Evolutionary conservation across 2,329 filamentous ascomycete genomes (phyloP).

Genomic region (Periconia macrospinosa): DNA sequence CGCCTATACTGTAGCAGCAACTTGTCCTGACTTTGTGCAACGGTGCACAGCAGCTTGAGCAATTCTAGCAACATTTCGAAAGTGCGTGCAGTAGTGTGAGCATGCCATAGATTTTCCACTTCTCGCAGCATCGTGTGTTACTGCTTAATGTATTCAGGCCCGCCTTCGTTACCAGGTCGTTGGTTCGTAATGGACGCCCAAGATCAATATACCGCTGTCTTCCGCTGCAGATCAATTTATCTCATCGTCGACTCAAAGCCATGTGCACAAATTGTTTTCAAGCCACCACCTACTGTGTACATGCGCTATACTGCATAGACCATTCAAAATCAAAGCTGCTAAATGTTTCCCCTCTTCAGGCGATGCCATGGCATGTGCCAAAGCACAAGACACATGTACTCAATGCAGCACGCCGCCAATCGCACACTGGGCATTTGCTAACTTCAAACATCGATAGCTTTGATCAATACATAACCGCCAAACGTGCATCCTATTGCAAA

Average conservation of each 20-base stretch:
- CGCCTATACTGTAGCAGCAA: background rate
- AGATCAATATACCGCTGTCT: constrained; percentile 10
- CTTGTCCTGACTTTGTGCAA: background rate
- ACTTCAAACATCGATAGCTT: background rate
- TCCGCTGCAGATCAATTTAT: constrained; percentile 15
- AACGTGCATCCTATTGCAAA: background rate
- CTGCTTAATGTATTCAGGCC: constrained; percentile 7
- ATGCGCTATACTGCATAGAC: background rate
- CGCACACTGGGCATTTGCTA: too few species aligned
- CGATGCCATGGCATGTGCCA: background rate
- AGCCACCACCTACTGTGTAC: too few species aligned
- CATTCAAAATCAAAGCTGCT: too few species aligned
- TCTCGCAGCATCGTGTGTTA: background rate
- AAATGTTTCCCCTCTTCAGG: too few species aligned
- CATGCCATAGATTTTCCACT: background rate
- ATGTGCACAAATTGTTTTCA: background rate
- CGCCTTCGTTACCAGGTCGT: constrained; percentile 12
- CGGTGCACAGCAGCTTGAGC: background rate
- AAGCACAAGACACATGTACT: constrained; percentile 5
- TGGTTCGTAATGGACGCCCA: constrained; percentile 11
- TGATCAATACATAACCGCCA: background rate
- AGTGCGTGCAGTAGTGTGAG: constrained; percentile 8
- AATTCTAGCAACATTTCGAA: constrained; percentile 15
- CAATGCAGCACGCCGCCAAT: constrained; percentile 6
- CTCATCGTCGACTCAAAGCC: constrained; percentile 3